Base-by-base conservation (phyloP, 2,329 filamentous ascomycete species). In the Drechslerella dactyloides region DNA sequence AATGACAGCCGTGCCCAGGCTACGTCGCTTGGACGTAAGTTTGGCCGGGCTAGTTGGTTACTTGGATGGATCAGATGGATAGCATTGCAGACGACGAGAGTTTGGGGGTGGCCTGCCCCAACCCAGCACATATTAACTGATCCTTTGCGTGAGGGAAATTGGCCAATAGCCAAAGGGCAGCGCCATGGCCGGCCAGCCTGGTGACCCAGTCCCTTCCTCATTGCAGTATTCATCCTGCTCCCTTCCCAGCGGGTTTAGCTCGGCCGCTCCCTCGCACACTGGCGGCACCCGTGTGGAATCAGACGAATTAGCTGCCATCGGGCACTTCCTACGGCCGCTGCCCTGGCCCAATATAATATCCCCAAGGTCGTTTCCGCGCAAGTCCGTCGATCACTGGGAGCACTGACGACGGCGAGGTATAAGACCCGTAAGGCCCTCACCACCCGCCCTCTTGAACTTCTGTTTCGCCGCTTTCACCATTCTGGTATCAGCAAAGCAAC, bases 61-160 rank as follows among this genome's bases (percentile, higher is more conserved):
- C 27, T 33, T 33, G 27, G 27, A 33, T 33, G 27, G 27, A 33
- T 33, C 27, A 33, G 27, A 33, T 33, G 27, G 27, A 33, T 55
- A 19, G 53, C 58, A 44, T 44, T 60, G 46, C 66, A 63, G 59
- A 64, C 66, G 33, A 56, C 35, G 42, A 51, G 42, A 50, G 60
- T 72, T 69, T 72, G 60, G 68, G 60, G 68, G 60, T 51, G 27
- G 27, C 8, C 24, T 51, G 51, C 60, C 68, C 68, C 48, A 27
- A 58, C 58, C 53, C 53, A 50, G 27, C 8, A 48, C 19, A 19
- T 10, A 21, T 21, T 48, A 27, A 23, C 6, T 60, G 55, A 65
- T 72, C 68, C 68, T 70, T 58, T 70, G 51, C 40, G 48, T 72
- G 68, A 72, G 68, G 23, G 68, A 72, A 57, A 72, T 72, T 72